phyloP scores from a whole-genome alignment of 2,329 filamentous ascomycete genomes.

The Tolypocladium endophyticum region DNA sequence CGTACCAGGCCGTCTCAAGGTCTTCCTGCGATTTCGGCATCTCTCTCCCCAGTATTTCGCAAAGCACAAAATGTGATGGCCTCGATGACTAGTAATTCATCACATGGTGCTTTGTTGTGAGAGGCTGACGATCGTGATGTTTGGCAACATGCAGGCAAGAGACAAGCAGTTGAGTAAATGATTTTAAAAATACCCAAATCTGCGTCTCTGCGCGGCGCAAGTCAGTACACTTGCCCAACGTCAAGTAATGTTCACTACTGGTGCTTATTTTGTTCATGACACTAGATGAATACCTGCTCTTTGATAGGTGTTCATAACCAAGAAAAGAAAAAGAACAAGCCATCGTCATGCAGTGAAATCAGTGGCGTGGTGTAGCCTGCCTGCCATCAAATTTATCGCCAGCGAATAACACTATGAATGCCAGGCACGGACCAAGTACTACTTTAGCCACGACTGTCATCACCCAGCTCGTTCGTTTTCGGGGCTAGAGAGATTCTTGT shows the following conservation, averaged over 20 bases:
- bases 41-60: not conserved
- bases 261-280: not conserved
- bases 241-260: no score
- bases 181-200: not conserved
- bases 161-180: not conserved
- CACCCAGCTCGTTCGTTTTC: not conserved
- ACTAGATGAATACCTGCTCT: not conserved
- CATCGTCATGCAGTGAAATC: not conserved
- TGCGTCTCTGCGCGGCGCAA: not conserved
- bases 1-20: not conserved
- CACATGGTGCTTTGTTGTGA: not conserved
- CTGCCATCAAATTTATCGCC: not conserved
- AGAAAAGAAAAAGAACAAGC: not conserved
- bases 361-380: no score
- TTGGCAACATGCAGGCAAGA: not conserved
- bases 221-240: not conserved
- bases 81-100: not conserved
- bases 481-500: not conserved
- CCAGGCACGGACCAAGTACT: not conserved
- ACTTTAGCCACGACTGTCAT: not conserved
- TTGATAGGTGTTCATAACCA: not conserved
- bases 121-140: not conserved
- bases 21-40: not conserved
- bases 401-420: not conserved
- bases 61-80: not conserved